Conservation (phyloP, 768 basidiomycete species). For the Xerocomus potaroensis region DNA sequence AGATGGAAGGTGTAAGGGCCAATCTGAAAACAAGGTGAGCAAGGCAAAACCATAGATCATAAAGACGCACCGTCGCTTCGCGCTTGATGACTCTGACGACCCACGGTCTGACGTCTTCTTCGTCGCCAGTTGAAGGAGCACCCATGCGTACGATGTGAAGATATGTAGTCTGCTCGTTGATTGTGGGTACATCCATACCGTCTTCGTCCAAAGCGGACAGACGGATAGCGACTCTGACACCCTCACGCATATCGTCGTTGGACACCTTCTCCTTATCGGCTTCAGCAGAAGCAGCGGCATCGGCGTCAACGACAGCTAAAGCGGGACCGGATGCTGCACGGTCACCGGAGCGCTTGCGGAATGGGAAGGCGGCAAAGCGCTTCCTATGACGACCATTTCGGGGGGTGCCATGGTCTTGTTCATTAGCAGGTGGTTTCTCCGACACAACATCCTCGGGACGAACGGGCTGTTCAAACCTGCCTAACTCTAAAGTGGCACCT, state of each 20-base stretch:
- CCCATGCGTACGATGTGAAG: conserved; percentile 79
- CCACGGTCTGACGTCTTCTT: conserved; percentile 73
- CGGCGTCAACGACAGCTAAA: conserved; percentile 72
- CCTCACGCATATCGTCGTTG: conserved; percentile 50
- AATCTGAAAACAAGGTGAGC: conserved; percentile 48
- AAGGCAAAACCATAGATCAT: background rate
- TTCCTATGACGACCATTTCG: conserved; percentile 34
- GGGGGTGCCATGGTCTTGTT: conserved; percentile 11
- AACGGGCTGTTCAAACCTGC: conserved; percentile 52
- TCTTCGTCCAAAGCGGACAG: conserved; percentile 79
- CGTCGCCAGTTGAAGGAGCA: conserved; percentile 33
- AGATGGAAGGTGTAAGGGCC: conserved; percentile 92
- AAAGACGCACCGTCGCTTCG: conserved; percentile 66
- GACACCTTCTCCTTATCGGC: conserved; percentile 40
- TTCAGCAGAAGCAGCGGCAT: conserved; percentile 33
- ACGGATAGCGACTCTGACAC: conserved; percentile 74
- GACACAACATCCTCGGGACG: conserved; percentile 2
- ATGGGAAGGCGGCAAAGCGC: conserved; percentile 65
- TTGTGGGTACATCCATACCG: conserved; percentile 58
- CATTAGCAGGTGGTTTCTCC: conserved; percentile 11
- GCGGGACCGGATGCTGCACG: conserved; percentile 70
- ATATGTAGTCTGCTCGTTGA: conserved; percentile 88
- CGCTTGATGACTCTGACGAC: conserved; percentile 90
- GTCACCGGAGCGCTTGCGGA: conserved; percentile 53
- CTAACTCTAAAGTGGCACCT: conserved; percentile 76